Conservation (phyloP, 2,329 filamentous ascomycete species). For the Coniochaeta pulveracea region DNA sequence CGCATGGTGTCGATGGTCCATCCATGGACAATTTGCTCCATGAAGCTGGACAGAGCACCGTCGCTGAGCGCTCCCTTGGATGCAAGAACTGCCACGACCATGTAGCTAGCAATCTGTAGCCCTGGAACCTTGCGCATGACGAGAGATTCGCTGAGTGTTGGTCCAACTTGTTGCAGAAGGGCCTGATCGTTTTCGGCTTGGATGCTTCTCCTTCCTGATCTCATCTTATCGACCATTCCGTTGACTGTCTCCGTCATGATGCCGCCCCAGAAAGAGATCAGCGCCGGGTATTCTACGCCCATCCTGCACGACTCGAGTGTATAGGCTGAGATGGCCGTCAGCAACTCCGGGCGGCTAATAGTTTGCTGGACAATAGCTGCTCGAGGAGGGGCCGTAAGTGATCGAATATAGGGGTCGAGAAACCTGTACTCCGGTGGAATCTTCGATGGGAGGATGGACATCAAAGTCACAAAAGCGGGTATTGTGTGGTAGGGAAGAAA, state of each 20-base stretch:
- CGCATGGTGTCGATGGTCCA: constrained; percentile 65
- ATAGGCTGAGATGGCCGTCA: constrained; percentile 67
- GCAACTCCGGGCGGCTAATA: constrained; percentile 64
- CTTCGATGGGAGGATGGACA: constrained; percentile 73
- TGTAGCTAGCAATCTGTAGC: constrained; percentile 78
- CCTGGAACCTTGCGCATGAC: constrained; percentile 65
- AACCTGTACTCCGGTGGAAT: constrained; percentile 72
- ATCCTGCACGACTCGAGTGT: constrained; percentile 62
- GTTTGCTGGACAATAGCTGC: constrained; percentile 76
- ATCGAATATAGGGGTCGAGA: constrained; percentile 74
- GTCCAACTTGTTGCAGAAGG: constrained; percentile 52
- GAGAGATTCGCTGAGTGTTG: constrained; percentile 68
- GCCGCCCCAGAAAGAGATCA: constrained; percentile 86
- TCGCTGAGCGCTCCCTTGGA: constrained; percentile 74
- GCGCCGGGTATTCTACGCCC: constrained; percentile 61
- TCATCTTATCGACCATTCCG: constrained; percentile 65
- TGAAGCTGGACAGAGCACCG: constrained; percentile 68
- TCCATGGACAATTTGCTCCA: constrained; percentile 74
- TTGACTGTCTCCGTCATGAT: constrained; percentile 78
- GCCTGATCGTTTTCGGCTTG: constrained; percentile 75
- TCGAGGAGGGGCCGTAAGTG: constrained; percentile 64
- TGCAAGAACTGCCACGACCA: constrained; percentile 77
- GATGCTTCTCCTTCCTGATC: constrained; percentile 64
- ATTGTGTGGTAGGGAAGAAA: constrained; percentile 90
- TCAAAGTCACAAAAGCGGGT: constrained; percentile 71